phyloP scores from a whole-genome alignment of 2,329 filamentous ascomycete genomes.

The Phyllachora maydis region DNA sequence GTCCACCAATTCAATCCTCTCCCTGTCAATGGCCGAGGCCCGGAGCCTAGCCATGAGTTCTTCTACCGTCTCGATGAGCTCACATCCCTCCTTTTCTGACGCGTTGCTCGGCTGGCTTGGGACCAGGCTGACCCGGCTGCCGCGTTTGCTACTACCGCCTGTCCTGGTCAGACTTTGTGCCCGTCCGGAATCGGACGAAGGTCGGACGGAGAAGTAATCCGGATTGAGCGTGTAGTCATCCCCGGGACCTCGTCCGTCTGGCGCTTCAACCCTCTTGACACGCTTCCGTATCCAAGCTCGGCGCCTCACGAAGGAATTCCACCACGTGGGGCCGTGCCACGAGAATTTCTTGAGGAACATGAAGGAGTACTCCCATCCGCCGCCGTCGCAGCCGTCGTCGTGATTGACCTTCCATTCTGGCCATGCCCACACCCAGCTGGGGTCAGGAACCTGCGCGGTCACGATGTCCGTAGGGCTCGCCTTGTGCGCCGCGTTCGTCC shows the following conservation, averaged over 20 bases:
- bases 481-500: constrained; percentile 54
- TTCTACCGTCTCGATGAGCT: constrained; percentile 41
- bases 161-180: constrained; percentile 6
- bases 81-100: constrained; percentile 19
- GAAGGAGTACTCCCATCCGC: constrained; percentile 94
- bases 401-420: constrained; percentile 43
- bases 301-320: constrained; percentile 82
- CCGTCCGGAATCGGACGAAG: constrained; percentile 3
- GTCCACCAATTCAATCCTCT: constrained; percentile 70
- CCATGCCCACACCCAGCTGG: constrained; percentile 81
- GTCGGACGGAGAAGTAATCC: constrained; percentile 62
- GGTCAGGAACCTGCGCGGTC: constrained; percentile 84
- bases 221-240: constrained; percentile 46
- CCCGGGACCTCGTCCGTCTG: too few species aligned
- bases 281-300: constrained; percentile 75
- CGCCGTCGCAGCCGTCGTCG: constrained; percentile 67
- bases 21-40: constrained; percentile 57
- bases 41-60: constrained; percentile 50
- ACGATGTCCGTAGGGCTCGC: constrained; percentile 46
- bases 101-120: constrained; percentile 9
- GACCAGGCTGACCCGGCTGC: constrained; percentile 17
- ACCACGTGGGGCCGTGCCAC: constrained; percentile 88
- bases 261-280: constrained; percentile 29
- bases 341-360: constrained; percentile 54
- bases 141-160: constrained; percentile 9